Base-by-base conservation (phyloP, 768 basidiomycete species). In the Tricholoma saponaceum region DNA sequence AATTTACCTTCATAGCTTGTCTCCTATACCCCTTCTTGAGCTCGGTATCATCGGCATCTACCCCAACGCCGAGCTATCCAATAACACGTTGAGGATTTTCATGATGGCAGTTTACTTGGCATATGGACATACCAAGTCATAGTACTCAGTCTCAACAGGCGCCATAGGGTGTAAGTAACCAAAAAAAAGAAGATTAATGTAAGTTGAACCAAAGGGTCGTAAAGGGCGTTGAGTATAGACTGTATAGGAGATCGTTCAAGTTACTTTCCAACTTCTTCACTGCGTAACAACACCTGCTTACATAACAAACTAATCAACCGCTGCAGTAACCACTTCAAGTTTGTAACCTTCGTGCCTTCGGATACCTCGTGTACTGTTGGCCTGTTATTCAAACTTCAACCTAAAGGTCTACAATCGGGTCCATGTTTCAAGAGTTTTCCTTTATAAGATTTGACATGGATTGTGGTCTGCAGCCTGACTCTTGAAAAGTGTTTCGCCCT, bases 21-120 rank as follows among this genome's bases (percentile, higher is more conserved):
- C 89, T 96, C 62, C 96, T 78, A 72, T 98, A 98, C 1, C 91
- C 95, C 74, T 95, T 98, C 81, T 98, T 98, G 62, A 98, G 73
- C 55, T 85, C 83, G 0, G 84, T 89, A 61, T 92, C 91, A 63
- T 85, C 83, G 33, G 82, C 90, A 65, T 94, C 89, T 30, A 83
- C 77, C 1, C 78, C 59, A 16, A 95, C 89, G 20, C 80, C 86
- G 37, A 95, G 77, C 90, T 92, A 69, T 35, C 39, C 26, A 55
- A 44, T 52, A 18, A 46, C 33, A 35, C 57, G 30, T 56, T 59
- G 44, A 49, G n/a, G 4, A 22, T 32, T 43, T 25, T 37, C 25
- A 12, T 33, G 30, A 32, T 10, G 18, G n/a, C n/a, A 33, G 22
- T 28, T 52, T 7, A 44, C 23, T 12, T 49, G 16, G 26, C 14